These are phyloP conservation scores for Saccharomycodes ludwigii DNA, from an alignment of 805 yeast species.

Conservation along the genomic window DNA sequence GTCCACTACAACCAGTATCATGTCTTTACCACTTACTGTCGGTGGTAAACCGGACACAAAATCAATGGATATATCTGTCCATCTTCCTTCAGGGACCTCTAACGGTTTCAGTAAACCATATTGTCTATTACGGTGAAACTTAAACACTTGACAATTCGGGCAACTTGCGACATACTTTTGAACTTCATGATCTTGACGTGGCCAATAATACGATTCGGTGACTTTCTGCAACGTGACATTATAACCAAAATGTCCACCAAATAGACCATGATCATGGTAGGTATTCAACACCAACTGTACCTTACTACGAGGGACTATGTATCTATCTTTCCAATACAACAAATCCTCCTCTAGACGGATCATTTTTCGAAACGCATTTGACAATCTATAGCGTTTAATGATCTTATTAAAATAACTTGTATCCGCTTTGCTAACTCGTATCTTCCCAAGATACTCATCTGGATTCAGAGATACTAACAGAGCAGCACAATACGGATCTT, in stretches of 20 bases:
- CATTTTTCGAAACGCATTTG: conserved; percentile 1
- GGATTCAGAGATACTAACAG: too few relatives aligned
- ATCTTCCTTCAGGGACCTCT: conserved; percentile 9
- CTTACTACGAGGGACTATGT: background rate
- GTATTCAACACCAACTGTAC: background rate
- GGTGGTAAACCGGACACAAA: conserved; percentile 10
- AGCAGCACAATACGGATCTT: conserved; percentile 5
- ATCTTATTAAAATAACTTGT: background rate
- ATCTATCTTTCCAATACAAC: background rate
- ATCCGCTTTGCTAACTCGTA: background rate
- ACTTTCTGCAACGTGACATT: conserved; percentile 5
- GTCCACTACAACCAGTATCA: conserved; percentile 12
- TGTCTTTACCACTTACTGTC: conserved; percentile 1
- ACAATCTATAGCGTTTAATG: background rate
- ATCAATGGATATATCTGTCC: conserved; percentile 12
- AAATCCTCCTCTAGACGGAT: background rate
- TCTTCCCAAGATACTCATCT: too few relatives aligned
- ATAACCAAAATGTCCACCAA: conserved; percentile 10
- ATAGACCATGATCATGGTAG: conserved; percentile 5
- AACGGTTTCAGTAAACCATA: conserved; percentile 7
- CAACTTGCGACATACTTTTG: conserved; percentile 4
- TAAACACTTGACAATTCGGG: conserved; percentile 6
- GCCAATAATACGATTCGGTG: conserved; percentile 7
- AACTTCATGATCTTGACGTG: conserved; percentile 1
- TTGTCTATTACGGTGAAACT: conserved; percentile 4